These are phyloP conservation scores for Phyllosticta paracitricarpa DNA, from an alignment of 2,329 filamentous ascomycete species.

Conservation along the genomic window DNA sequence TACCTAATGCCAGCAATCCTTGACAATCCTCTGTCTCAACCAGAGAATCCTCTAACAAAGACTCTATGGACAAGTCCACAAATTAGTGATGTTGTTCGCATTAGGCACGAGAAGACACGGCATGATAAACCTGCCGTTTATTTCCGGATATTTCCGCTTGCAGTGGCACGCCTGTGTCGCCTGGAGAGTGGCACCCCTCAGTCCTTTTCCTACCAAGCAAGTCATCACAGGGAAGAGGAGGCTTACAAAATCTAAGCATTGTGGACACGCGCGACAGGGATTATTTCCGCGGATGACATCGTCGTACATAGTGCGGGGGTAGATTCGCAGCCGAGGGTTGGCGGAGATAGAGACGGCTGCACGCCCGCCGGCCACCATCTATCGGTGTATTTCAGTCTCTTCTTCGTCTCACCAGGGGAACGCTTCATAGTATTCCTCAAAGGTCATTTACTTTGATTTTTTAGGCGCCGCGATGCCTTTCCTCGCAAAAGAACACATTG, in stretches of 20 bases:
- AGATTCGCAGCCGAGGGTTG: neutral
- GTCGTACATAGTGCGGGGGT: neutral
- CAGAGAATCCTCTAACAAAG: no score
- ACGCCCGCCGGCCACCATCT: neutral
- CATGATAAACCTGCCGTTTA: neutral
- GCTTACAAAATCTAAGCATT: neutral
- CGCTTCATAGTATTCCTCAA: no score
- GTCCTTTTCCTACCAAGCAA: neutral
- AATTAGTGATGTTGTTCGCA: no score
- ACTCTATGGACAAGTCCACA: no score
- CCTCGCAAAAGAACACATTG: slow-evolving; percentile 9
- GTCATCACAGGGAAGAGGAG: neutral
- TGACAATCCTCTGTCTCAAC: no score
- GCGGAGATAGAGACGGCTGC: neutral
- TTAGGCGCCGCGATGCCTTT: slow-evolving; percentile 13
- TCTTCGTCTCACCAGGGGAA: neutral
- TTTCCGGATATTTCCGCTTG: neutral
- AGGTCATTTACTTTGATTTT: neutral
- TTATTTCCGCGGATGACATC: neutral
- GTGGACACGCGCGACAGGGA: neutral
- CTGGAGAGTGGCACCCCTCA: neutral
- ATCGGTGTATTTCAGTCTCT: neutral
- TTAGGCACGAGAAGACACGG: no score
- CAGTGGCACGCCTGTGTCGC: neutral
- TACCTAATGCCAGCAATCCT: no score